phyloP scores from a whole-genome alignment of 805 yeast species.

The Metschnikowia rubicola region DNA sequence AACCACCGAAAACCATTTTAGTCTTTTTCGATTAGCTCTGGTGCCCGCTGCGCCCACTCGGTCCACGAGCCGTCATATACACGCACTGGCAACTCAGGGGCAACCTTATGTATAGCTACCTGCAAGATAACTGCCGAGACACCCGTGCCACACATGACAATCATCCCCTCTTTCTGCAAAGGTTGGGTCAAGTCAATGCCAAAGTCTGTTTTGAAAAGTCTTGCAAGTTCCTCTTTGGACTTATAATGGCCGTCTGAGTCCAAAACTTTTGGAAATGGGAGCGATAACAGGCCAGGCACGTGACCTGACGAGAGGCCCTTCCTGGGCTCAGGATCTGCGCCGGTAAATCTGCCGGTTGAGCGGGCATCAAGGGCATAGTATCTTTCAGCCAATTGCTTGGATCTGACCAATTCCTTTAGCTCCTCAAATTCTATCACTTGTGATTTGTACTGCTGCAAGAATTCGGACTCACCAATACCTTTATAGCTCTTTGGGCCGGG shows the following conservation, averaged over 20 bases:
- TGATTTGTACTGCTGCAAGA: constrained; percentile 31
- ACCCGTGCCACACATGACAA: constrained; percentile 94
- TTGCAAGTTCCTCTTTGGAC: constrained; percentile 42
- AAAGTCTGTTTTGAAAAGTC: constrained; percentile 40
- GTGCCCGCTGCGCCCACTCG: constrained; percentile 82
- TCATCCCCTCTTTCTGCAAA: constrained; percentile 53
- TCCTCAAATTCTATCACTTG: constrained; percentile 69
- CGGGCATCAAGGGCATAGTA: constrained; percentile 80
- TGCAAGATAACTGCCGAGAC: constrained; percentile 89
- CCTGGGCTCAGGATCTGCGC: constrained; percentile 83
- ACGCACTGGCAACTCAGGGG: constrained; percentile 34
- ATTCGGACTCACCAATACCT: constrained; percentile 23
- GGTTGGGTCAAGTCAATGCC: constrained; percentile 29
- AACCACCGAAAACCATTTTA: not conserved
- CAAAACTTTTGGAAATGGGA: constrained; percentile 70
- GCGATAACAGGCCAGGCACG: constrained; percentile 70
- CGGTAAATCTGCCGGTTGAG: constrained; percentile 68
- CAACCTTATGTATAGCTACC: constrained; percentile 51
- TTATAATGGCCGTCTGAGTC: constrained; percentile 48
- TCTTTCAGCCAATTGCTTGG: constrained; percentile 40
- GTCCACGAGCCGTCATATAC: constrained; percentile 81
- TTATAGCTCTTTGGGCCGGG: constrained; percentile 13
- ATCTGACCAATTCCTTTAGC: constrained; percentile 53
- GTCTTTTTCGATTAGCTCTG: constrained; percentile 48
- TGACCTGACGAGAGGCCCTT: constrained; percentile 88